Conservation (phyloP, 2,329 filamentous ascomycete species). For the Aaosphaeria arxii region DNA sequence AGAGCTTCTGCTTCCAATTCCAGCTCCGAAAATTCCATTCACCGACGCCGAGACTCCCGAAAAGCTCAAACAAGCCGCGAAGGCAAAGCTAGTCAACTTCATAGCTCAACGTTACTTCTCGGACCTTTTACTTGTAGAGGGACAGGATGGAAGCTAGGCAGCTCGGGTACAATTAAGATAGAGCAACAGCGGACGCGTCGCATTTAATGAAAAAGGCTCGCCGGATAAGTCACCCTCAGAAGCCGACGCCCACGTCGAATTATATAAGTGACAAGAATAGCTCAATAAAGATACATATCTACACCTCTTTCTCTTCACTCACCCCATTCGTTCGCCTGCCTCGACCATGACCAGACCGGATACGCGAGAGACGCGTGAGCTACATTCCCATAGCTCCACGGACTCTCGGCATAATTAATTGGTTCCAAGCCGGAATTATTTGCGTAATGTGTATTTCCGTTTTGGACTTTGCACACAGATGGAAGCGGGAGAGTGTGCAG, state of each 20-base stretch:
- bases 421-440: conserved; percentile 7
- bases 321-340: no score
- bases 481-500: neutral
- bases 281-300: no score
- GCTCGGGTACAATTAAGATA: no score
- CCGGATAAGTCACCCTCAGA: no score
- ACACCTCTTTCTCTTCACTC: no score
- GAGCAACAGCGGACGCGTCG: no score
- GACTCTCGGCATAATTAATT: conserved; percentile 6
- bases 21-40: conserved; percentile 6
- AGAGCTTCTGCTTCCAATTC: neutral
- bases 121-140: no score
- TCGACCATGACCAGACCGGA: neutral
- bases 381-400: conserved; percentile 1
- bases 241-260: no score
- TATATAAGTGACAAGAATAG: no score
- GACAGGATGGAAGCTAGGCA: no score
- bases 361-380: conserved; percentile 10
- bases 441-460: neutral
- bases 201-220: no score
- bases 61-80: conserved; percentile 15
- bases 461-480: neutral
- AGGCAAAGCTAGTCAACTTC: conserved; percentile 13
- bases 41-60: conserved; percentile 11
- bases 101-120: conserved; percentile 7